Base-by-base conservation (phyloP, 2,329 filamentous ascomycete genomes). In the Colletotrichum sp. region DNA sequence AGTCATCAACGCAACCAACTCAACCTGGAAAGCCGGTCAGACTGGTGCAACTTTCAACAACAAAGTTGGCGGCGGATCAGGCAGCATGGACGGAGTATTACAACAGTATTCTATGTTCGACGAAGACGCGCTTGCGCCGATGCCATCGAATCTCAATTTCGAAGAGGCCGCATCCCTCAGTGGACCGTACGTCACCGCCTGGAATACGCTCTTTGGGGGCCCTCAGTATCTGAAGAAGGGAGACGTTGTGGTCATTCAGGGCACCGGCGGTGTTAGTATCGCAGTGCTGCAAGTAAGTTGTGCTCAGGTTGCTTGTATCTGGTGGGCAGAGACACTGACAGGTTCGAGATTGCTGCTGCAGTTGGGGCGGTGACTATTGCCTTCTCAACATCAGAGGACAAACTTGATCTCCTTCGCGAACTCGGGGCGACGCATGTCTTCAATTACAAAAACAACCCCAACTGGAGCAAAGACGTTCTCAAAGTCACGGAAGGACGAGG, bases 181-280 rank as follows among this genome's bases (percentile, higher is more conserved):
- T 16, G 59, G 75, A 34, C 34, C 64, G 75, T 68, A 24, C 6
- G 32, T 76, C 18, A 79, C 78, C 3, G 77, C 78, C 2, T 78
- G 77, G 78, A 79, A 78, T 12, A 75, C 75, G 3, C 70, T 80
- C 6, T 77, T 71, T 26, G 74, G 76, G 2, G 55, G 68, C 2
- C 59, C 68, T 10, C 81, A 81, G 72, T 80, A 80, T 8, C 73
- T 86, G 8, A 82, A 81, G 75, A 80, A 84, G 2, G 87, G 85
- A 3, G 81, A 86, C 59, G 86, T 82, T 68, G 84, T 88, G 1
- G 79, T 88, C 4, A 85, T 83, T 0, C 85, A 86, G 71, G 86
- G 86, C 7, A 87, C 86, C 1, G 86, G 87, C 1, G 86, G 86
- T 6, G 86, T 88, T 6, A 83, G 80, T 39, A 81, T 86, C 26